These are phyloP conservation scores for Lavandula angustifolia DNA, from an alignment of 257 asterid genomes.

Conservation along the genomic window DNA sequence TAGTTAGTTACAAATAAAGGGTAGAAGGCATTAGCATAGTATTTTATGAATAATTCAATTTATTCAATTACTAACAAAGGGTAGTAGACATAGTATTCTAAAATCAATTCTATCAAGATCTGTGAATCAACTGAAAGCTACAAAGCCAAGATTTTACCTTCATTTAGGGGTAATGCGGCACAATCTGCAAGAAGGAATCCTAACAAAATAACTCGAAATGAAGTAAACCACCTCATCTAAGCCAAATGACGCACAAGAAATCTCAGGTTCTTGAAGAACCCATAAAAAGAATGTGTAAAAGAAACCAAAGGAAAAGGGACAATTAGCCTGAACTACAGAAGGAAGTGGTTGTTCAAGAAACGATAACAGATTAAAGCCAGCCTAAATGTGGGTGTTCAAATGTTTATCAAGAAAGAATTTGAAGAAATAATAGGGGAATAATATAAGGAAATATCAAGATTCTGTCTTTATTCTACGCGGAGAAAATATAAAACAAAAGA, in stretches of 20 bases:
- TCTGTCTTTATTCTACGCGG: constrained; percentile 18
- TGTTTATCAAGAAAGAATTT: constrained; percentile 14
- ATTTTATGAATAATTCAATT: not conserved
- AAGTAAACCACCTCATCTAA: constrained; percentile 45
- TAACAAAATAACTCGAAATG: constrained; percentile 43
- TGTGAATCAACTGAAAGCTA: constrained; percentile 14
- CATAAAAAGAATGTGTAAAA: not conserved
- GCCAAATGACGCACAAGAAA: constrained; percentile 5
- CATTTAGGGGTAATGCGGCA: constrained; percentile 58
- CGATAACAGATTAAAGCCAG: constrained; percentile 17
- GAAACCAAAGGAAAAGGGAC: not conserved
- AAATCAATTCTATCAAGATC: constrained; percentile 43
- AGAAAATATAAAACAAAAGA: not conserved
- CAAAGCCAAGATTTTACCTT: constrained; percentile 47
- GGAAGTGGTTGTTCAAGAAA: constrained; percentile 22
- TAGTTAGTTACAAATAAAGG: not conserved
- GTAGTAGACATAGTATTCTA: not conserved
- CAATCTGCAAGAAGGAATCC: constrained; percentile 46
- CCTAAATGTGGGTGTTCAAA: constrained; percentile 25
- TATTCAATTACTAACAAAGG: not conserved
- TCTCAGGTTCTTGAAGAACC: constrained; percentile 28
- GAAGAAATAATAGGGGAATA: constrained; percentile 16
- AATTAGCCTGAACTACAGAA: not conserved
- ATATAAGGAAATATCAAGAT: constrained; percentile 30
- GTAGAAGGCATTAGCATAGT: not conserved